These are phyloP conservation scores for Naganishia sp. DNA, from an alignment of 1,284 basidiomycete genomes.

Conservation along the genomic window DNA sequence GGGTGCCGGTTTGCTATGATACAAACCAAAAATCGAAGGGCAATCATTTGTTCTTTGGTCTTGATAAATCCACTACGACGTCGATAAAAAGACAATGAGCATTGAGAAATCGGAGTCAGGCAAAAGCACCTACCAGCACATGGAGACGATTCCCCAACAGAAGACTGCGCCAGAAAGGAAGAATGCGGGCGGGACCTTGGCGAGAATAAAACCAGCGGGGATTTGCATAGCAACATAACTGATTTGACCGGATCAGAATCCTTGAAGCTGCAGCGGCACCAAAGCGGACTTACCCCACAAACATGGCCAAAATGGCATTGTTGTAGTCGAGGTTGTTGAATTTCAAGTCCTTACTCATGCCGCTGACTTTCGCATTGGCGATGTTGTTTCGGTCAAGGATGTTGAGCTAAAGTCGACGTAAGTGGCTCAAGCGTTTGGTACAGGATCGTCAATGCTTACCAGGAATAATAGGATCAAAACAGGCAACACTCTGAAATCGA, in stretches of 20 bases:
- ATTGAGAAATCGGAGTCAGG: background rate
- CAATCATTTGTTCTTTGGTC: conserved; percentile 42
- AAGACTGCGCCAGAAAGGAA: conserved; percentile 23
- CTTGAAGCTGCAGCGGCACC: background rate
- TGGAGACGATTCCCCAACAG: conserved; percentile 26
- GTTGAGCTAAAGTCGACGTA: conserved; percentile 17
- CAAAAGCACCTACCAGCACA: conserved; percentile 16
- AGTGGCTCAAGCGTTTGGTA: background rate
- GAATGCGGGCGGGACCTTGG: conserved; percentile 25
- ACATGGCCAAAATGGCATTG: conserved; percentile 26
- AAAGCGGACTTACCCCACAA: conserved; percentile 14
- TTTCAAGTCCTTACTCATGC: conserved; percentile 43
- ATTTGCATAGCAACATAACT: conserved; percentile 28
- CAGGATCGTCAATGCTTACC: background rate
- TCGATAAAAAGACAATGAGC: background rate
- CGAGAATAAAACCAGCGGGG: conserved; percentile 27
- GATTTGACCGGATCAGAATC: background rate
- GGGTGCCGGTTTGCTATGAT: conserved; percentile 13
- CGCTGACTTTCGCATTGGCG: conserved; percentile 41
- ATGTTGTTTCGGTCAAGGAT: conserved; percentile 32
- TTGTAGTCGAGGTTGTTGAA: conserved; percentile 27
- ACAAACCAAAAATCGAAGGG: conserved; percentile 47
- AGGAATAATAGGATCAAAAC: conserved; percentile 27
- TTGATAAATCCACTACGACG: conserved; percentile 23
- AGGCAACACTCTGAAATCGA: conserved; percentile 30